Conservation (phyloP, 495 filamentous ascomycete genomes). For the Neurospora sp. region DNA sequence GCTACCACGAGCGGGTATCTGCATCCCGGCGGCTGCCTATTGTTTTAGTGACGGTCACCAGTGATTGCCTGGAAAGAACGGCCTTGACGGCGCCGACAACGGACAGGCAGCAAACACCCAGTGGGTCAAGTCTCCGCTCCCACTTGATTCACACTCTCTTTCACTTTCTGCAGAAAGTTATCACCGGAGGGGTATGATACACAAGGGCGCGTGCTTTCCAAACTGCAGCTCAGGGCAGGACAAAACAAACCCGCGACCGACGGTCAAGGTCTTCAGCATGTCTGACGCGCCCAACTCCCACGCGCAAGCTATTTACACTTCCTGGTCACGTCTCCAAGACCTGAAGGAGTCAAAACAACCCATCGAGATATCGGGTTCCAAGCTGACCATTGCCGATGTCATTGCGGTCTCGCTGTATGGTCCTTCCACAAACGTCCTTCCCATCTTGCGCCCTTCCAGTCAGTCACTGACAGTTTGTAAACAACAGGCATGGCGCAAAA, state of each 20-base stretch:
- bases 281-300: background rate
- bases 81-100: background rate
- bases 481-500: slow-evolving; percentile 5
- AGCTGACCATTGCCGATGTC: slow-evolving; percentile 1
- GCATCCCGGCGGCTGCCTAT: background rate
- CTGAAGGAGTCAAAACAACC: background rate
- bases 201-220: background rate
- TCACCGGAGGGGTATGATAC: background rate
- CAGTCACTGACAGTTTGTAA: background rate
- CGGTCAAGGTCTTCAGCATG: background rate
- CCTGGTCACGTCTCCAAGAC: background rate
- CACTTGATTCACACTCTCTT: background rate
- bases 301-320: background rate
- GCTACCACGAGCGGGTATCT: background rate
- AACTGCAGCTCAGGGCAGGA: background rate
- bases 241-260: background rate
- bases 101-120: background rate
- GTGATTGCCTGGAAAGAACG: background rate
- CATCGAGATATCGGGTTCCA: slow-evolving; percentile 1
- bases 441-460: background rate
- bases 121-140: background rate
- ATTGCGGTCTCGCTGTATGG: slow-evolving; percentile 16
- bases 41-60: background rate
- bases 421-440: background rate
- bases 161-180: background rate